These are phyloP conservation scores for Rhizoctonia solani DNA, from an alignment of 1,284 basidiomycete genomes.

Conservation along the genomic window DNA sequence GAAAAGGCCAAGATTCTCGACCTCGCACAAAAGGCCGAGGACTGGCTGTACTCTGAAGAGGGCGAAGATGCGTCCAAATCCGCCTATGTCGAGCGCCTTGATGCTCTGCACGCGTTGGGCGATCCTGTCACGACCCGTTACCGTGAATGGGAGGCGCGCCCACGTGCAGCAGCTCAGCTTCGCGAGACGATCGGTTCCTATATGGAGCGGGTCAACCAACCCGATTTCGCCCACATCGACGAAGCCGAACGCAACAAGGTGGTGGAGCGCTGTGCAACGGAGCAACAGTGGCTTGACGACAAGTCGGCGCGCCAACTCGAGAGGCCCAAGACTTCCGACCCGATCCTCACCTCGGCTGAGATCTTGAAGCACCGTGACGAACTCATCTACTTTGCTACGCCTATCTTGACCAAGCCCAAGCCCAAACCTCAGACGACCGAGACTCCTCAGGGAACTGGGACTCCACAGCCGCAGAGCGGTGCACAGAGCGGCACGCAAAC, in stretches of 20 bases:
- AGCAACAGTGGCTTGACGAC: conserved; percentile 94
- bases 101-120: conserved; percentile 78
- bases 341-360: conserved; percentile 77
- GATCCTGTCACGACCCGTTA: conserved; percentile 83
- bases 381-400: conserved; percentile 79
- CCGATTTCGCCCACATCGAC: conserved; percentile 83
- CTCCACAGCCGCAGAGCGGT: conserved; percentile 60
- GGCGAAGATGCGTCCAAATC: conserved; percentile 94
- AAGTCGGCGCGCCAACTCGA: conserved; percentile 83
- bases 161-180: conserved; percentile 68
- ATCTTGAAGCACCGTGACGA: conserved; percentile 89
- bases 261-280: conserved; percentile 77
- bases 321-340: conserved; percentile 82
- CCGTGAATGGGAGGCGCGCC: conserved; percentile 80
- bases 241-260: conserved; percentile 83
- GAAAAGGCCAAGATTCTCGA: conserved; percentile 79
- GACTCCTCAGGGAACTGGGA: conserved; percentile 56
- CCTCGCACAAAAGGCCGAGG: conserved; percentile 77
- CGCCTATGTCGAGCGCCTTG: conserved; percentile 79
- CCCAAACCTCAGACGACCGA: conserved; percentile 65
- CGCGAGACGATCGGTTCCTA: conserved; percentile 86
- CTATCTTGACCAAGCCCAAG: conserved; percentile 86
- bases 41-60: conserved; percentile 95
- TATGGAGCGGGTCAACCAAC: conserved; percentile 76
- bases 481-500: no score